Evolutionary conservation across 192 early-diverging fungal genomes (phyloP).

Genomic region (Kappamyces sp.): DNA sequence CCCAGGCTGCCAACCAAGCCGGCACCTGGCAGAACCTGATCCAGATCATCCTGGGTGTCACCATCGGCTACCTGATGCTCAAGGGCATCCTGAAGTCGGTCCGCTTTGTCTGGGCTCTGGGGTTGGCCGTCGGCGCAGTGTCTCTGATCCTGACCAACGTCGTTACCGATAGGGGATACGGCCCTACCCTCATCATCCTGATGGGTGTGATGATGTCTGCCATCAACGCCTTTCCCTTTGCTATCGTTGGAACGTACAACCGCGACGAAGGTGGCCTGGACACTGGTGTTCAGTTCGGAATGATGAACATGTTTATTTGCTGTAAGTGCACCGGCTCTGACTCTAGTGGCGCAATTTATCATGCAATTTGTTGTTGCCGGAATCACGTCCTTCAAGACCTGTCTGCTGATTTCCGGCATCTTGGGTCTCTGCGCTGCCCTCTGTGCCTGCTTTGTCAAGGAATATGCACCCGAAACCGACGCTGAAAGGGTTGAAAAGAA

Average conservation of each 20-base stretch:
- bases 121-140: slow-evolving; percentile 17
- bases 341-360: background rate
- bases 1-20: background rate
- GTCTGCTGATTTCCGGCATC: background rate
- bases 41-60: slow-evolving; percentile 18
- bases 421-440: background rate
- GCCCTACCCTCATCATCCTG: slow-evolving; percentile 8
- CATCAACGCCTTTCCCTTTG: slow-evolving; percentile 27
- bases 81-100: slow-evolving; percentile 18
- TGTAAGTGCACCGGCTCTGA: too few species aligned
- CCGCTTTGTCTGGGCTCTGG: slow-evolving; percentile 10
- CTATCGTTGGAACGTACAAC: slow-evolving; percentile 24
- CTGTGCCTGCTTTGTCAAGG: too few species aligned
- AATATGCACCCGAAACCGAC: too few species aligned
- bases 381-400: background rate
- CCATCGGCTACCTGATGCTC: background rate
- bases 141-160: slow-evolving; percentile 17
- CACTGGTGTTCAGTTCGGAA: slow-evolving; percentile 21
- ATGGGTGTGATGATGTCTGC: slow-evolving; percentile 14
- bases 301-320: slow-evolving; percentile 23
- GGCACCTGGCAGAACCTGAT: slow-evolving; percentile 18
- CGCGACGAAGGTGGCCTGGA: background rate
- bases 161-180: background rate
- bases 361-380: slow-evolving; percentile 1
- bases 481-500: too few species aligned